Base-by-base conservation (phyloP, 148 eudicot species). In the Spergularia marina region DNA sequence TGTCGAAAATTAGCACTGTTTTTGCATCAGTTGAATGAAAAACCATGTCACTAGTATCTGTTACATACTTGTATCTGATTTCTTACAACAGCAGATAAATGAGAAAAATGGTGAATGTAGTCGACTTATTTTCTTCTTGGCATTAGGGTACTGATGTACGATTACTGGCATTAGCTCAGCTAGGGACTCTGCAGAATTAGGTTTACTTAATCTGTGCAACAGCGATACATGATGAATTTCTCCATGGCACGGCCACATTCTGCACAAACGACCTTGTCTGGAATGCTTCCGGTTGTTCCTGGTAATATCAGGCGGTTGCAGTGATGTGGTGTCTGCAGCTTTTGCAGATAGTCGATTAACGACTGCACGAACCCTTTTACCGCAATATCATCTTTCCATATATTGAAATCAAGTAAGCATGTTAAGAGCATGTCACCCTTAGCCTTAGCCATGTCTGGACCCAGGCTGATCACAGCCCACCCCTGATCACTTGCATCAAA, bases 301-400 rank as follows among this genome's bases (percentile, higher is more conserved):
- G 97, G 97, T 49, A 90, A 70, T 13, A 92, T 88, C 64, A 92
- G 84, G 3, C 89, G 82, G 77, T 87, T 86, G 78, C 94, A 92
- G 52, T 90, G 94, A 72, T 87, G 91, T 34, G 90, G 89, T 0
- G 86, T 77, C 23, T 85, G 89, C 6, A 77, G 52, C 20, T 65
- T 86, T 1, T 66, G 73, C 30, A 92, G 77, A 39, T 87, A 51
- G 4, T 87, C 86, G 16, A 54, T 79, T 7, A 92, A 73, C 8
- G 89, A 86, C 60, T 78, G 75, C 65, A 90, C 81, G 49, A 92
- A 85, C 1, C 88, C 91, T 60, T 54, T 80, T 13, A 15, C 5
- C 2, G 7, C 73, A 3, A 78, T 84, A 10, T 75, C 72, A 0
- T 62, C 68, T 18, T 59, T 84, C 97, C 94, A 92, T 12, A 56